Percentiles rank a stretch among this genome's conserved stretches.
Conservation (phyloP, 345 rosid species). For the Erucastrum elatum region DNA sequence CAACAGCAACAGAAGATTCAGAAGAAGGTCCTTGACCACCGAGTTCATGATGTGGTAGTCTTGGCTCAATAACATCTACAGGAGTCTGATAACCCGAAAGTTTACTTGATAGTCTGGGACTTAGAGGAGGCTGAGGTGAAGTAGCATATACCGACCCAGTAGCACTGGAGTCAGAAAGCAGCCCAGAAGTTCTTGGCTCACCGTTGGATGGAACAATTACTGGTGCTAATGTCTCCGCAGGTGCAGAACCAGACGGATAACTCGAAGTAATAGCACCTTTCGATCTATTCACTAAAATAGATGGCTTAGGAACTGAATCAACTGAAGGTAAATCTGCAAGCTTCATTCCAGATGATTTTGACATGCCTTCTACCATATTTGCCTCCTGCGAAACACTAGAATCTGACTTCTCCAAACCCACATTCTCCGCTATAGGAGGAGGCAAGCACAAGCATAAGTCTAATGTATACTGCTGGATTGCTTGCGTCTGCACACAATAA, state of each 20-base stretch:
- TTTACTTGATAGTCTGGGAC: conserved; percentile 58
- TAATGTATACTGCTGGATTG: conserved; percentile 90
- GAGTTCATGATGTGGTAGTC: conserved; percentile 46
- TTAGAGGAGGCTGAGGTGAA: conserved; percentile 55
- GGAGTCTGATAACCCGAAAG: conserved; percentile 51
- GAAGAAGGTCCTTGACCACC: conserved; percentile 44
- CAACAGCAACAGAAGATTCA: conserved; percentile 49
- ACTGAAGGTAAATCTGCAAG: conserved; percentile 43
- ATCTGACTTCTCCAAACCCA: conserved; percentile 55
- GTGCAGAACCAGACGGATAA: conserved; percentile 42
- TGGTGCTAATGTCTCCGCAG: conserved; percentile 42
- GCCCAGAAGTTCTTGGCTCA: conserved; percentile 47
- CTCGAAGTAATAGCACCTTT: conserved; percentile 33
- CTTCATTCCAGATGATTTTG: conserved; percentile 44
- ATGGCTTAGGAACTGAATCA: conserved; percentile 45
- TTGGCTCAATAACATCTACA: conserved; percentile 43
- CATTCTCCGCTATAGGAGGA: conserved; percentile 59
- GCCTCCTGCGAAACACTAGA: conserved; percentile 47
- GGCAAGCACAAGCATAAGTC: conserved; percentile 82
- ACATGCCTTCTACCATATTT: conserved; percentile 45
- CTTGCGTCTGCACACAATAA: conserved; percentile 90
- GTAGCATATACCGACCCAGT: conserved; percentile 46
- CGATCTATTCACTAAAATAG: conserved; percentile 35
- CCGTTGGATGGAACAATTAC: conserved; percentile 36
- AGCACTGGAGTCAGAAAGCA: conserved; percentile 48